These are phyloP conservation scores for Trichoderma breve DNA, from an alignment of 2,329 filamentous ascomycete genomes.

Conservation along the genomic window DNA sequence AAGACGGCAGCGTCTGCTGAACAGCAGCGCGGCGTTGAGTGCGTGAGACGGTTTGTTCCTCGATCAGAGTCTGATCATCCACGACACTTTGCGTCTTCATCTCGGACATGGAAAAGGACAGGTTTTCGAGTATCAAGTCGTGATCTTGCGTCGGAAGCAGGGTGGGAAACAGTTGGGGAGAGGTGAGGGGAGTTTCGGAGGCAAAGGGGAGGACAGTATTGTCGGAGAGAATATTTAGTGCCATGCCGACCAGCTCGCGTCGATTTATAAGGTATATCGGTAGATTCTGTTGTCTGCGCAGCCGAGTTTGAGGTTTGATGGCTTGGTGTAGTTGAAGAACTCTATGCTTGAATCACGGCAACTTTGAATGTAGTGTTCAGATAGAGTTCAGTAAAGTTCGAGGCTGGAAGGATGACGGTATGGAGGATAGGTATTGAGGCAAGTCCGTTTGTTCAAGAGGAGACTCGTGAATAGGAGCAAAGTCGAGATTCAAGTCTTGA, in stretches of 20 bases:
- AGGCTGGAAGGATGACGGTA: neutral
- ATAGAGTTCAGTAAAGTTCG: neutral
- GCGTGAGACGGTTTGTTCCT: neutral
- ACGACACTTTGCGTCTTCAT: neutral
- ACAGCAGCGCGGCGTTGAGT: neutral
- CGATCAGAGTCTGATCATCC: neutral
- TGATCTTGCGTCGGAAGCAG: neutral
- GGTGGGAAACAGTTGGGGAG: neutral
- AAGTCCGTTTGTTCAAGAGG: neutral
- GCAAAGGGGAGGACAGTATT: neutral
- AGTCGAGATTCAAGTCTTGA: neutral
- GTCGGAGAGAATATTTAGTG: neutral
- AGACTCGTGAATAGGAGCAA: neutral
- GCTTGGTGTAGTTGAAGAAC: neutral
- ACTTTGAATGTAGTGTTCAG: neutral
- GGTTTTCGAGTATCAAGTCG: neutral
- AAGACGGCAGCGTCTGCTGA: neutral
- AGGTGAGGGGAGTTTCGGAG: neutral
- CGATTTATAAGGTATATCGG: neutral
- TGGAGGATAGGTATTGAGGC: neutral
- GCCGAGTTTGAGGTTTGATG: neutral
- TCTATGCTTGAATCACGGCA: neutral
- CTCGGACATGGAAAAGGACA: neutral
- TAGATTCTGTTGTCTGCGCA: neutral
- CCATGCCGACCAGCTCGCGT: slow-evolving; percentile 7